Percentiles rank a stretch among this genome's conserved stretches.
Evolutionary conservation across 441 rosid genomes (phyloP).

Genomic region (Viola pubescens): DNA sequence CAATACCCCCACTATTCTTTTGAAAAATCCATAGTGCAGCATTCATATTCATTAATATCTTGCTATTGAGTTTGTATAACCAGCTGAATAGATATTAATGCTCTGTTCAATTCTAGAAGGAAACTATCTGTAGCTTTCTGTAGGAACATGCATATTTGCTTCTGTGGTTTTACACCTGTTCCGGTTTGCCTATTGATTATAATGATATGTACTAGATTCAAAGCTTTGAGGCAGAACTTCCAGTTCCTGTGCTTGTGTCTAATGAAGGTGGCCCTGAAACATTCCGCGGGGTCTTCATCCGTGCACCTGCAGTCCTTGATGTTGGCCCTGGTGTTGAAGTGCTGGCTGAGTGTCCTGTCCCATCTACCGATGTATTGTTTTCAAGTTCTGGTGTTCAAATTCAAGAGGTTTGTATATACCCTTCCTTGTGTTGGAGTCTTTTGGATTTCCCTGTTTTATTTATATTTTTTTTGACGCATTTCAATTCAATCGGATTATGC

Average conservation of each 20-base stretch:
- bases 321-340: slow-evolving; percentile 82
- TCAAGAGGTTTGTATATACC: slow-evolving; percentile 47
- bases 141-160: too few relatives aligned
- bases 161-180: too few relatives aligned
- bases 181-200: not conserved
- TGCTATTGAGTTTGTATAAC: too few relatives aligned
- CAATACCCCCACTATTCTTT: too few relatives aligned
- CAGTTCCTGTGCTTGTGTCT: slow-evolving; percentile 61
- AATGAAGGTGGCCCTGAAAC: slow-evolving; percentile 85
- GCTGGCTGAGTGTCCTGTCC: slow-evolving; percentile 63
- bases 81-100: too few relatives aligned
- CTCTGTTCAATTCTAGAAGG: too few relatives aligned
- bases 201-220: slow-evolving; percentile 41
- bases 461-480: too few relatives aligned
- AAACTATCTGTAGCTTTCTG: too few relatives aligned
- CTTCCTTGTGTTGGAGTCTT: slow-evolving; percentile 6
- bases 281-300: slow-evolving; percentile 81
- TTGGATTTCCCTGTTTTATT: not conserved
- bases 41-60: too few relatives aligned
- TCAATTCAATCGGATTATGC: too few relatives aligned
- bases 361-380: slow-evolving; percentile 53
- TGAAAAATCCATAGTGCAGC: too few relatives aligned
- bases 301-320: slow-evolving; percentile 89
- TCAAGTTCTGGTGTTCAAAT: slow-evolving; percentile 68
- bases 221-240: slow-evolving; percentile 86